phyloP scores from a whole-genome alignment of 1,284 basidiomycete genomes.

The Marasmius tenuissimus region DNA sequence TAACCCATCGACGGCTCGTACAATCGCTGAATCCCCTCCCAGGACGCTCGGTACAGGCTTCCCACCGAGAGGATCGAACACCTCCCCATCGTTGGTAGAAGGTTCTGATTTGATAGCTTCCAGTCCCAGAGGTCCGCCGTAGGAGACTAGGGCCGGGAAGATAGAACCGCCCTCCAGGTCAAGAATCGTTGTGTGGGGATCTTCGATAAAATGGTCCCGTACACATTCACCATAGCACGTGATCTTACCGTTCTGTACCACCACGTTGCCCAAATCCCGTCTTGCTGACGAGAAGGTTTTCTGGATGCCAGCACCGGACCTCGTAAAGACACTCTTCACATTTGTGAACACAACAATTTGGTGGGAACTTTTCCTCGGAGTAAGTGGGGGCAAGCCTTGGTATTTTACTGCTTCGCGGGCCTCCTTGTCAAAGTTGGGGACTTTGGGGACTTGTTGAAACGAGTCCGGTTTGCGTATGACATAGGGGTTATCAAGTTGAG shows the following conservation, averaged over 20 bases:
- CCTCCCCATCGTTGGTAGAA: slow-evolving; percentile 65
- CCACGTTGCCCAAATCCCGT: slow-evolving; percentile 26
- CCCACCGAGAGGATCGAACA: slow-evolving; percentile 48
- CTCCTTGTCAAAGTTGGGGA: slow-evolving; percentile 48
- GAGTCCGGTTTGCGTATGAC: slow-evolving; percentile 33
- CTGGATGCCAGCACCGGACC: slow-evolving; percentile 8
- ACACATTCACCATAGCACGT: slow-evolving; percentile 40
- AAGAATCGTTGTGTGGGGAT: slow-evolving; percentile 25
- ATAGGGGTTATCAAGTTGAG: slow-evolving; percentile 39
- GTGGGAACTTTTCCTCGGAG: neutral
- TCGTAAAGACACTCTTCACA: slow-evolving; percentile 13
- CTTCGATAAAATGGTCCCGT: slow-evolving; percentile 11
- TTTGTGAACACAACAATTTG: slow-evolving; percentile 8
- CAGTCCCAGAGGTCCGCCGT: slow-evolving; percentile 59
- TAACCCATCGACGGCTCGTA: slow-evolving; percentile 75
- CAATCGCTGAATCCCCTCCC: slow-evolving; percentile 52
- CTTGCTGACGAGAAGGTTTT: slow-evolving; percentile 19
- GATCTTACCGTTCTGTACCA: slow-evolving; percentile 43
- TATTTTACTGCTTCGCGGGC: slow-evolving; percentile 38
- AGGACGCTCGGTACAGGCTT: slow-evolving; percentile 45
- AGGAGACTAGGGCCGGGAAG: slow-evolving; percentile 58
- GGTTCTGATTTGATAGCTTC: slow-evolving; percentile 61
- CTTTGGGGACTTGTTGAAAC: slow-evolving; percentile 39
- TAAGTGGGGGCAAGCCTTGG: slow-evolving; percentile 54
- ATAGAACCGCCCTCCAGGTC: slow-evolving; percentile 39